Base-by-base conservation (phyloP, 2,329 filamentous ascomycete genomes). In the Malbranchea cinnamomea region DNA sequence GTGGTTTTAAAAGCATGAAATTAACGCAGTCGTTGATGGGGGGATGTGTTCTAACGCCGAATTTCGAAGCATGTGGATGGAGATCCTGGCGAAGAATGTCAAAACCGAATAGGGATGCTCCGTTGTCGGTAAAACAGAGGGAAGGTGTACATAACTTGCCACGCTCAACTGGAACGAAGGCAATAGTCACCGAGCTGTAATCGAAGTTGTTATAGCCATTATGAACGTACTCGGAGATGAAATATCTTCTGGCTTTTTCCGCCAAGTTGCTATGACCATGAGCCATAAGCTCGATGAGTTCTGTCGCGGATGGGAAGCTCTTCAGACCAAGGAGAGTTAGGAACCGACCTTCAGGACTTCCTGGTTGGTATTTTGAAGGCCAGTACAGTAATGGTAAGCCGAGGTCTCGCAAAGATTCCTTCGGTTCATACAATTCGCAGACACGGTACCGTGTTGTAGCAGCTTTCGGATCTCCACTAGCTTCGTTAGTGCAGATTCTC, bases 21-120 rank as follows among this genome's bases (percentile, higher is more conserved):
- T 78, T 74, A 8, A 91, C 70, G 46, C 84, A 93, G 15, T 77
- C 71, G 1, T 64, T 62, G 37, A 95, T 78, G 0, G 75, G 71
- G 1, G 91, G 89, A 50, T 98, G 76, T 31, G 68, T 58, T n/a
- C 69, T 68, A 4, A 98, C 84, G 1, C 84, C 85, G 44, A 98
- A 84, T 56, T 89, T 87, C 32, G 67, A 63, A 10, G 84, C 81
- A 59, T 95, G 82, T 7, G 68, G 58, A 36, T 80, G 75, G n/a
- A 95, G 64, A 39, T 89, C 80, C 27, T 60, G 67, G 37, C 71
- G 68, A 19, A 98, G 58, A 11, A 93, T 77, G 15, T 74, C 65
- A 45, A 92, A 95, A 0, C 81, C 82, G 30, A 98, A 65, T 4
- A 91, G 63, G 1, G 76, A 65, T 13, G 81, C 80, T 23, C 68